These are phyloP conservation scores for Rutidosis leptorrhynchoides DNA, from an alignment of 129 eudicot species.

Conservation along the genomic window DNA sequence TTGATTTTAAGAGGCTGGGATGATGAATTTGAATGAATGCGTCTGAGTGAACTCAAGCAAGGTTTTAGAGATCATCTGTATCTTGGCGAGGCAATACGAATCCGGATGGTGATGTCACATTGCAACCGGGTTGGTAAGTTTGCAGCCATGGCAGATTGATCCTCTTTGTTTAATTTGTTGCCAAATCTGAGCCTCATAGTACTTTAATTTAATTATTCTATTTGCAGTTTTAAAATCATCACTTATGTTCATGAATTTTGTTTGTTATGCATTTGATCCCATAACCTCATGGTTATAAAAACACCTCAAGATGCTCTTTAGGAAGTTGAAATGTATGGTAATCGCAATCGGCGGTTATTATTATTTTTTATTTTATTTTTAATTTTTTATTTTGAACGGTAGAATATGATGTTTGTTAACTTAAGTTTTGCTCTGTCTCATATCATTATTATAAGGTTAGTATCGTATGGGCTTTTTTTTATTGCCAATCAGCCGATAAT, in stretches of 20 bases:
- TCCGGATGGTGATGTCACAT: background rate
- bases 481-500: no score
- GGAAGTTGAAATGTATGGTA: background rate
- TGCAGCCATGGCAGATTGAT: constrained; percentile 21
- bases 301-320: background rate
- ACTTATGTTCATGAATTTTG: background rate
- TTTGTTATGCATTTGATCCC: no score
- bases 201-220: no score
- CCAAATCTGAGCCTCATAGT: constrained; percentile 13
- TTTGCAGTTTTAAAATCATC: background rate
- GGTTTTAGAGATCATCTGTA: constrained; percentile 15
- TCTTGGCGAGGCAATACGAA: constrained; percentile 16
- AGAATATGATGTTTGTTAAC: no score
- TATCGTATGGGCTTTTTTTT: no score
- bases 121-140: background rate
- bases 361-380: no score
- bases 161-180: background rate
- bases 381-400: no score
- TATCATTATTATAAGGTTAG: background rate
- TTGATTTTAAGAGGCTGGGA: constrained; percentile 15
- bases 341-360: background rate
- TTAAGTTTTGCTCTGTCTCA: no score
- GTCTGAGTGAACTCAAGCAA: constrained; percentile 10
- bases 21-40: constrained; percentile 8
- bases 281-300: background rate